Conservation (phyloP, 2,329 filamentous ascomycete genomes). For the Lizonia empirigonia region DNA sequence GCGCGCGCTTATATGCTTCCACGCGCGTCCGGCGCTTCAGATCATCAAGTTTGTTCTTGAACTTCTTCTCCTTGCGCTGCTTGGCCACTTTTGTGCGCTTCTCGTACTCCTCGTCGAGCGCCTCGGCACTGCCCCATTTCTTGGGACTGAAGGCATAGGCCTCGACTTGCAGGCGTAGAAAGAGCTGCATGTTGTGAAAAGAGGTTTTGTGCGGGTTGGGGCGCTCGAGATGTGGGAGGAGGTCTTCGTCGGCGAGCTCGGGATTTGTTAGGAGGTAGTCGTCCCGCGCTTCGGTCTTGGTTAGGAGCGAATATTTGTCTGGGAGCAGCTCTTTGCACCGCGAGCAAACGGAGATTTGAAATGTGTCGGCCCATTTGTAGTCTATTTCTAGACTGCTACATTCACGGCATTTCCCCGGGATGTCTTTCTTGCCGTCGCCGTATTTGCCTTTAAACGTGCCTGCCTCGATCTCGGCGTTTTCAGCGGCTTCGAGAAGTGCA, state of each 20-base stretch:
- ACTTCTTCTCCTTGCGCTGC: slow-evolving; percentile 85
- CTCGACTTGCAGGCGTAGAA: slow-evolving; percentile 90
- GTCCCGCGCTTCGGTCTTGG: slow-evolving; percentile 94
- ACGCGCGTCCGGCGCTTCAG: slow-evolving; percentile 92
- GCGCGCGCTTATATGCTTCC: slow-evolving; percentile 76
- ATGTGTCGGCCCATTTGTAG: slow-evolving; percentile 90
- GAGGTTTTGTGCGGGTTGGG: slow-evolving; percentile 95
- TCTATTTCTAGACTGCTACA: slow-evolving; percentile 87
- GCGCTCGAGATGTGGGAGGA: slow-evolving; percentile 84
- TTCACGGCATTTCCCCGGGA: slow-evolving; percentile 78
- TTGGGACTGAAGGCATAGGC: slow-evolving; percentile 81
- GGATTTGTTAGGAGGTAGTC: slow-evolving; percentile 96
- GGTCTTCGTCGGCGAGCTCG: slow-evolving; percentile 84
- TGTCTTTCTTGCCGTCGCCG: slow-evolving; percentile 41
- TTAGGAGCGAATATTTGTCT: slow-evolving; percentile 92
- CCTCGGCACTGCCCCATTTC: slow-evolving; percentile 90
- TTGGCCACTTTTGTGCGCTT: slow-evolving; percentile 80
- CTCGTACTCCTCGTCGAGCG: slow-evolving; percentile 86
- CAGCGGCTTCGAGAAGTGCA: slow-evolving; percentile 38
- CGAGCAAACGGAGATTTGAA: slow-evolving; percentile 75
- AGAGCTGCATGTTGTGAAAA: slow-evolving; percentile 99
- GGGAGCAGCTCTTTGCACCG: slow-evolving; percentile 86
- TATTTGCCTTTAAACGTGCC: slow-evolving; percentile 43
- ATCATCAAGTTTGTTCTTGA: slow-evolving; percentile 84
- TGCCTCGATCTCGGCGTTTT: slow-evolving; percentile 50